These are phyloP conservation scores for Parascedosporium putredinis DNA, from an alignment of 2,329 filamentous ascomycete genomes.

Conservation along the genomic window DNA sequence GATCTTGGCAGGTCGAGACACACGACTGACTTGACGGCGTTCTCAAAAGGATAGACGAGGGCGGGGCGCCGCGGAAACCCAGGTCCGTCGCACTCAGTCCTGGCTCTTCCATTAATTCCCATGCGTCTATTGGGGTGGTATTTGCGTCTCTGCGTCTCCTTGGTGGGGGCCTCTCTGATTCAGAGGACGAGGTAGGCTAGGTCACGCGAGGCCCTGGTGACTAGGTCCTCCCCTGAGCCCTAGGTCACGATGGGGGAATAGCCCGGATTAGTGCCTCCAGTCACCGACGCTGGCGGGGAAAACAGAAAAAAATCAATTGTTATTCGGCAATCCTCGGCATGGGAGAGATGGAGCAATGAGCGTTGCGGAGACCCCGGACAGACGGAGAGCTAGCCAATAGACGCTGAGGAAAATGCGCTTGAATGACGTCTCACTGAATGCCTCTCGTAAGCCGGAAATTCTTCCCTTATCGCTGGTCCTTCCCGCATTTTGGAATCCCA, in stretches of 20 bases:
- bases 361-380: conserved; percentile 3
- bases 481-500: not conserved
- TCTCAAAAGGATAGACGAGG: conserved; percentile 23
- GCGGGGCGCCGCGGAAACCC: no score
- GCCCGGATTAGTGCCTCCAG: no score
- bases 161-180: no score
- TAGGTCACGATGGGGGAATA: not conserved
- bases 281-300: no score
- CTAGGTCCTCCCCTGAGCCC: not conserved
- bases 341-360: not conserved
- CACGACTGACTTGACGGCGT: conserved; percentile 32
- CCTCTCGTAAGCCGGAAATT: conserved; percentile 8
- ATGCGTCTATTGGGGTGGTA: not conserved
- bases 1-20: conserved; percentile 62
- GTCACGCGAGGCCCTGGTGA: not conserved
- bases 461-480: no score
- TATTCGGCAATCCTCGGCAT: conserved; percentile 8
- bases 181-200: no score
- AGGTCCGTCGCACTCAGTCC: no score
- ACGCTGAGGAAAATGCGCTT: not conserved
- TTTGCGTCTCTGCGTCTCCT: no score
- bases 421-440: conserved; percentile 5
- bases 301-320: not conserved
- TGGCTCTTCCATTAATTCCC: no score
- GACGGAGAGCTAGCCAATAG: not conserved